phyloP scores from a whole-genome alignment of 2,329 filamentous ascomycete genomes.

The Pestalotiopsis sp. region DNA sequence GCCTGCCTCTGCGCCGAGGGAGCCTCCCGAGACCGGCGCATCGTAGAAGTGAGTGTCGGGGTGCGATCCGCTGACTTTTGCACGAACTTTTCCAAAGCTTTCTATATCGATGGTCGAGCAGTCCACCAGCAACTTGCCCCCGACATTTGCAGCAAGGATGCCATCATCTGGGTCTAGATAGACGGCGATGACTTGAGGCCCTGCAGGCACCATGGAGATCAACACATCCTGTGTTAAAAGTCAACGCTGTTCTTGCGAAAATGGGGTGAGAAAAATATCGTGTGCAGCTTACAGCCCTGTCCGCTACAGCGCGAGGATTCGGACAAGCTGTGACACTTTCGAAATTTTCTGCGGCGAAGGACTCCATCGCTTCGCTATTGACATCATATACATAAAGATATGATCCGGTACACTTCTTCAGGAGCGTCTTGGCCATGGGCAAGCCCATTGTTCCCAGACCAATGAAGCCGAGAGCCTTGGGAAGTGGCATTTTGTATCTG shows the following conservation, averaged over 20 bases:
- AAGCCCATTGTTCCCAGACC: constrained; percentile 56
- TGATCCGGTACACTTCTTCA: constrained; percentile 41
- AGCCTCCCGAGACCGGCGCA: constrained; percentile 35
- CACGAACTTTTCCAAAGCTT: constrained; percentile 32
- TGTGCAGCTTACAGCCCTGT: constrained; percentile 44
- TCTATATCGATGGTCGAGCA: constrained; percentile 70
- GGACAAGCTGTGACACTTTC: constrained; percentile 20
- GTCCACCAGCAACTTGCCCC: constrained; percentile 61
- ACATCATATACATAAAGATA: constrained; percentile 51
- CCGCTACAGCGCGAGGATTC: constrained; percentile 47
- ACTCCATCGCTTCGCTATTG: constrained; percentile 39
- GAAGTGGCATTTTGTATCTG: neutral
- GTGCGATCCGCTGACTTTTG: constrained; percentile 27
- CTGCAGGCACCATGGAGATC: constrained; percentile 69
- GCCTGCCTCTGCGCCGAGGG: constrained; percentile 31
- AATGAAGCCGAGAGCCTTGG: constrained; percentile 38
- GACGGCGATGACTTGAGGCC: constrained; percentile 66
- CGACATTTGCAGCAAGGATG: constrained; percentile 41
- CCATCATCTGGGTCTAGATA: constrained; percentile 42
- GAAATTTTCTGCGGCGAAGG: constrained; percentile 39
- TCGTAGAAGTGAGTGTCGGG: constrained; percentile 30
- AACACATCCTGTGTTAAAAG: constrained; percentile 55
- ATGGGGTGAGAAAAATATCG: neutral
- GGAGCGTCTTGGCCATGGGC: constrained; percentile 52
- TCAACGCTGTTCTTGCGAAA: neutral